phyloP scores from a whole-genome alignment of 495 filamentous ascomycete genomes.

The Aspergillus incahuasiensis region DNA sequence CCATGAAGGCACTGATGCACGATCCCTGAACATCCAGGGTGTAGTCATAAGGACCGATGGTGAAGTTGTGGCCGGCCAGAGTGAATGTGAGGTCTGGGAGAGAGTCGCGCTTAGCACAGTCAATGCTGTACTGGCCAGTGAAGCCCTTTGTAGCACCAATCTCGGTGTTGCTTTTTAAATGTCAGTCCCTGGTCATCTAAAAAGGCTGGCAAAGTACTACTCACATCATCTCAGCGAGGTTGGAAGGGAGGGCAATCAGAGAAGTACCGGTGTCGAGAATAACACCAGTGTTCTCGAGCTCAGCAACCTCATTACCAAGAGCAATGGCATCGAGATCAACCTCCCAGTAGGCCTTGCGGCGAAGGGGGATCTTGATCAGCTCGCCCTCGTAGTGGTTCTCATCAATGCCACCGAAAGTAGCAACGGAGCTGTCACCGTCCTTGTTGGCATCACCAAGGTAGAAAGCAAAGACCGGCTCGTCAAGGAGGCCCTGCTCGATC shows the following conservation, averaged over 20 bases:
- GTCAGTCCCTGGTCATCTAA: constrained; percentile 21
- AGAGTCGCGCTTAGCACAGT: constrained; percentile 75
- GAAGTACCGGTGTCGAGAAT: constrained; percentile 99
- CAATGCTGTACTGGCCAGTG: constrained; percentile 91
- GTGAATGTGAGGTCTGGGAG: constrained; percentile 88
- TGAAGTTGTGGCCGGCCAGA: constrained; percentile 84
- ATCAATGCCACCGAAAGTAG: constrained; percentile 88
- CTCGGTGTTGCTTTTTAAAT: constrained; percentile 68
- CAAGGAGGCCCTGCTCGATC: constrained; percentile 80
- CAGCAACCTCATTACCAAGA: constrained; percentile 76
- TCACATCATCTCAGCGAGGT: constrained; percentile 87
- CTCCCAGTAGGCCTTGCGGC: constrained; percentile 99
- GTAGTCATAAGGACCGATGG: constrained; percentile 86
- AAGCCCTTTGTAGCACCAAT: constrained; percentile 97
- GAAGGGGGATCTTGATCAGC: constrained; percentile 85
- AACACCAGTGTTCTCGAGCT: constrained; percentile 88
- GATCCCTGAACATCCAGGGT: constrained; percentile 91
- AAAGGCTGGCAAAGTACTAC: constrained; percentile 16
- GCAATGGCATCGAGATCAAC: constrained; percentile 90
- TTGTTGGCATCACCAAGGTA: constrained; percentile 77
- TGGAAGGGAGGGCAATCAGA: constrained; percentile 88
- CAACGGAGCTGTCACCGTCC: constrained; percentile 76
- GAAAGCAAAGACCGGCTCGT: constrained; percentile 94
- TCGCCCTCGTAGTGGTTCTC: constrained; percentile 82
- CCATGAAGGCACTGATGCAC: constrained; percentile 97